These are phyloP conservation scores for Ceratobasidium sp. DNA, from an alignment of 1,284 basidiomycete species.

Conservation along the genomic window DNA sequence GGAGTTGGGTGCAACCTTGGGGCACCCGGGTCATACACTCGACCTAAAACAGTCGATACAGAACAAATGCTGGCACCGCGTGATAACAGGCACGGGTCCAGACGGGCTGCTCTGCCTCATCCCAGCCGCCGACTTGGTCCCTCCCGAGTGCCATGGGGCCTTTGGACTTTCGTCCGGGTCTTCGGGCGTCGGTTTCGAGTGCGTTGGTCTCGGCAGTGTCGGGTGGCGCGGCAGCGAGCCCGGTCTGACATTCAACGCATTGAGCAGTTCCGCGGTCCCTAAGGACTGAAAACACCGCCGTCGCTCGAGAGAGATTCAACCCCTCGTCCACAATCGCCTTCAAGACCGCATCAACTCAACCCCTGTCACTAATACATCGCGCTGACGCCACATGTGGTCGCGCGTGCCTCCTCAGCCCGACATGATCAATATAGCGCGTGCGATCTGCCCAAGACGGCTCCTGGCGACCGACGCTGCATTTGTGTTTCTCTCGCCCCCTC, in stretches of 20 bases:
- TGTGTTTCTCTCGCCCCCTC: no score
- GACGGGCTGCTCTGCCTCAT: slow-evolving; percentile 76
- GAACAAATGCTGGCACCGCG: slow-evolving; percentile 93
- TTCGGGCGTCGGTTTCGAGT: slow-evolving; percentile 60
- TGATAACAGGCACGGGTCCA: slow-evolving; percentile 72
- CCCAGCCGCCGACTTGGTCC: slow-evolving; percentile 62
- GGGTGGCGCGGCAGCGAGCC: slow-evolving; percentile 65
- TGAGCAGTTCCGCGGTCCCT: slow-evolving; percentile 87
- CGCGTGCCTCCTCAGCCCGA: no score
- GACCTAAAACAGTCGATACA: slow-evolving; percentile 84
- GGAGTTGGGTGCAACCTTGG: slow-evolving; percentile 68
- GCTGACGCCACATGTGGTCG: no score
- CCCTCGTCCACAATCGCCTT: slow-evolving; percentile 82
- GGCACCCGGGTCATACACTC: slow-evolving; percentile 81
- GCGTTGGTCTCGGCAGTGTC: slow-evolving; percentile 63
- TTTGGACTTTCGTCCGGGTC: slow-evolving; percentile 60
- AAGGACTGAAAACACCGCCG: slow-evolving; percentile 81
- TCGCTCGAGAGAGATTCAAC: slow-evolving; percentile 76
- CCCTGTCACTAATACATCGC: no score
- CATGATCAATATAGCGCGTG: no score
- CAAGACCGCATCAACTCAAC: slow-evolving; percentile 81
- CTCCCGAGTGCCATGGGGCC: slow-evolving; percentile 61
- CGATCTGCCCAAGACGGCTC: no score
- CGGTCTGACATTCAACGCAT: slow-evolving; percentile 86
- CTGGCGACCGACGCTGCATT: no score